Evolutionary conservation across 2,329 filamentous ascomycete genomes (phyloP).

Genomic region (Pestalotiopsis sp.): DNA sequence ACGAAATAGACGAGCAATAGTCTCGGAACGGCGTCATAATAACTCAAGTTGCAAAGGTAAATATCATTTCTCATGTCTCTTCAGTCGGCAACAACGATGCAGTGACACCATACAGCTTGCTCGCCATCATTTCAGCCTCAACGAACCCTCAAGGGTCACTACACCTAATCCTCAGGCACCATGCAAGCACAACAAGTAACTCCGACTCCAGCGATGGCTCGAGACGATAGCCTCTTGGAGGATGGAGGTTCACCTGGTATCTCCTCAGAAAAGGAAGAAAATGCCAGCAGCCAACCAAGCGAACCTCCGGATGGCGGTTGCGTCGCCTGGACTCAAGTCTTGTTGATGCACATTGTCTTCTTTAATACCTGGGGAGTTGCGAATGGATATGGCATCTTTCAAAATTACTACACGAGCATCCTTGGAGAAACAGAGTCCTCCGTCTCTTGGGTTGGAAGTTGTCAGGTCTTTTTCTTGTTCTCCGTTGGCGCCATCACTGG

Average conservation of each 20-base stretch:
- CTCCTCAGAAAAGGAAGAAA: neutral
- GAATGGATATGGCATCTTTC: constrained; percentile 52
- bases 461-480: constrained; percentile 54
- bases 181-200: neutral
- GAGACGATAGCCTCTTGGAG: neutral
- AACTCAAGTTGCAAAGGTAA: neutral
- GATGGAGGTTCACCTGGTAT: neutral
- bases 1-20: neutral
- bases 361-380: constrained; percentile 47
- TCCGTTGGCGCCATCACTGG: constrained; percentile 51
- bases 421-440: constrained; percentile 39
- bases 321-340: constrained; percentile 45
- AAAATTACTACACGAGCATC: constrained; percentile 50
- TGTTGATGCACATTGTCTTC: constrained; percentile 46
- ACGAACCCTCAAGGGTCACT: neutral
- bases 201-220: neutral
- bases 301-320: constrained; percentile 28
- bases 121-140: no score
- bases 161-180: neutral
- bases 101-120: neutral
- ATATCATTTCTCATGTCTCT: neutral
- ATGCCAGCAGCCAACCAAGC: neutral
- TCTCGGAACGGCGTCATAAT: neutral
- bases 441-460: constrained; percentile 55
- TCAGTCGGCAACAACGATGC: neutral